phyloP scores from a whole-genome alignment of 371 early-diverging fungal genomes.

The Capillidium heterosporum region DNA sequence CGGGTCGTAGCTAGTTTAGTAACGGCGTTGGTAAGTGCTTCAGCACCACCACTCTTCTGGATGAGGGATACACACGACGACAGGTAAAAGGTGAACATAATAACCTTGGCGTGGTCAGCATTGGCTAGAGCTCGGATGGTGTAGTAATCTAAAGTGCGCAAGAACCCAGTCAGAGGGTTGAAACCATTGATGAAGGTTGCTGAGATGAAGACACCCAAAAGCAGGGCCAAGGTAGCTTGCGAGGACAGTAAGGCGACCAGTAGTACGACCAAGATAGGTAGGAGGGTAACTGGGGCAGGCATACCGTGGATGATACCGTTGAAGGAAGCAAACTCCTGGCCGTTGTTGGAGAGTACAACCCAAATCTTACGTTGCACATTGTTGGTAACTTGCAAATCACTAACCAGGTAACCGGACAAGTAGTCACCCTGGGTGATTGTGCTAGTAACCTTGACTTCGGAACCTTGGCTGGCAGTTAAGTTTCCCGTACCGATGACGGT shows the following conservation, averaged over 20 bases:
- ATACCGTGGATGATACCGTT: not conserved
- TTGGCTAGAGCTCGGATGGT: constrained; percentile 3
- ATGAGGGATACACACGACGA: constrained; percentile 3
- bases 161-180: constrained; percentile 4
- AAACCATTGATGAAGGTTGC: constrained; percentile 5
- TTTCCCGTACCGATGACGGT: not conserved
- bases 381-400: not conserved
- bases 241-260: not conserved
- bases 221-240: constrained; percentile 4
- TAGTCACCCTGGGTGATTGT: not conserved
- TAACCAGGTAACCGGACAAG: not conserved
- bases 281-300: constrained; percentile 4
- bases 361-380: not conserved
- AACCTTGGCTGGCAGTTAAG: not conserved
- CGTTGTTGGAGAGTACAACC: not conserved
- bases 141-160: constrained; percentile 4
- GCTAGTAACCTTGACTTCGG: too few relatives aligned
- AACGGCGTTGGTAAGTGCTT: not conserved
- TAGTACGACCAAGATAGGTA: constrained; percentile 3
- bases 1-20: constrained; percentile 5
- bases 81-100: constrained; percentile 5
- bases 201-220: constrained; percentile 4
- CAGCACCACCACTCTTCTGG: constrained; percentile 7
- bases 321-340: not conserved
- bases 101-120: constrained; percentile 6